Evolutionary conservation across 257 asterid genomes (phyloP).

Genomic region (Solanum etuberosum): DNA sequence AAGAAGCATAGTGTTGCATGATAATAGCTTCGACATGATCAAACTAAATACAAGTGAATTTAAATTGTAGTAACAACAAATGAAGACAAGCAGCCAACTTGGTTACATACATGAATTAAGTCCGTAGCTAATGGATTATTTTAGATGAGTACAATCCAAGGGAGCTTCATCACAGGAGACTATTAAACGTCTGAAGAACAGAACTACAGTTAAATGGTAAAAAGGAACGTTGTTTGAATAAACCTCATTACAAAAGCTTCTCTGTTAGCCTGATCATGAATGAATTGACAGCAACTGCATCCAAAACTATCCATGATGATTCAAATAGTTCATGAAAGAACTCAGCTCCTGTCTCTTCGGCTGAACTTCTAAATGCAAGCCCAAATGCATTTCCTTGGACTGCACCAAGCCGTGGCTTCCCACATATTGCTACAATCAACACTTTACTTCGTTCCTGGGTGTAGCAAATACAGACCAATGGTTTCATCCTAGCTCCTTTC

Average conservation of each 20-base stretch:
- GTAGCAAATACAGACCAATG: slow-evolving; percentile 81
- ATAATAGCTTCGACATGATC: not conserved
- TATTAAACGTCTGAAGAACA: slow-evolving; percentile 14
- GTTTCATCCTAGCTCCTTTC: slow-evolving; percentile 98
- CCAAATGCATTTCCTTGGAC: slow-evolving; percentile 94
- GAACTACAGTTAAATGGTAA: slow-evolving; percentile 14
- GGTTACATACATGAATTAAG: not conserved
- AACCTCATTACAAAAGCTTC: slow-evolving; percentile 49
- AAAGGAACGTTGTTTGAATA: slow-evolving; percentile 2
- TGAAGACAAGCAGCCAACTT: not conserved
- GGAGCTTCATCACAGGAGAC: slow-evolving; percentile 7
- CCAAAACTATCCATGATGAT: slow-evolving; percentile 92
- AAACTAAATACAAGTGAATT: not conserved
- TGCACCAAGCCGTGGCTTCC: slow-evolving; percentile 92
- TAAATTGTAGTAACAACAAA: not conserved
- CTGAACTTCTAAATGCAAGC: slow-evolving; percentile 79
- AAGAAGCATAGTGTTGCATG: not conserved
- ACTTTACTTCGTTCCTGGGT: slow-evolving; percentile 48
- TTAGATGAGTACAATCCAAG: not conserved
- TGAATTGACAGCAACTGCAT: slow-evolving; percentile 68
- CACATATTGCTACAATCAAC: slow-evolving; percentile 82
- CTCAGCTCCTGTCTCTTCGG: slow-evolving; percentile 89
- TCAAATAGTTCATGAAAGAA: slow-evolving; percentile 95
- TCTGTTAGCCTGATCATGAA: slow-evolving; percentile 92
- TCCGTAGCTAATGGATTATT: not conserved